Conservation (phyloP, 768 basidiomycete species). For the Fomitopsis serialis region DNA sequence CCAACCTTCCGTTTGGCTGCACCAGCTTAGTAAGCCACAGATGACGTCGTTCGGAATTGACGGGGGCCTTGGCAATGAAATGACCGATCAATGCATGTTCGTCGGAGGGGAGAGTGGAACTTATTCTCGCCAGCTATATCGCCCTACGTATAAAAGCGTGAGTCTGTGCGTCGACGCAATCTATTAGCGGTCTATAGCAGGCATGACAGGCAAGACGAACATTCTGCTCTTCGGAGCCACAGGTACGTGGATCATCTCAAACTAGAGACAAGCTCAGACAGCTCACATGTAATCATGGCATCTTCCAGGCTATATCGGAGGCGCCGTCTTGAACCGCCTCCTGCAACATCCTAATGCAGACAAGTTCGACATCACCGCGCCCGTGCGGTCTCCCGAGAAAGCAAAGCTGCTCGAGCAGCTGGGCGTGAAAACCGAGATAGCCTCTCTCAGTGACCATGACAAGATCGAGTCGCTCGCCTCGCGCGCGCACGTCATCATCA, state of each 20-base stretch:
- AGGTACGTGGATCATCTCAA: no score
- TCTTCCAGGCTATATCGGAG: constrained; percentile 50
- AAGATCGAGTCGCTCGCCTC: constrained; percentile 35
- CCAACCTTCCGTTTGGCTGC: no score
- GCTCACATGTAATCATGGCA: not conserved
- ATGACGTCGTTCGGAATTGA: no score
- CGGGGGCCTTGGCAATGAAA: no score
- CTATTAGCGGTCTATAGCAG: no score
- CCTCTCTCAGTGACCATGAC: constrained; percentile 24
- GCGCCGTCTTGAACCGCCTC: constrained; percentile 43
- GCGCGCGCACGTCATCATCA: constrained; percentile 37
- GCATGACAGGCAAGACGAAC: not conserved
- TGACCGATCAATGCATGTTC: no score
- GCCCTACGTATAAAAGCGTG: no score
- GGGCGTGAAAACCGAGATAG: constrained; percentile 14
- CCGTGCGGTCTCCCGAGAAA: constrained; percentile 41
- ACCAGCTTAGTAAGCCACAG: no score
- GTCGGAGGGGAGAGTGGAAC: no score
- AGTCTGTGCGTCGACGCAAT: no score
- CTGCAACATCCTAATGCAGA: constrained; percentile 39
- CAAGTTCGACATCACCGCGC: constrained; percentile 38
- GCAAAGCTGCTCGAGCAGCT: constrained; percentile 16
- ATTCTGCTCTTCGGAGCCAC: not conserved
- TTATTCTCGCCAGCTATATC: no score
- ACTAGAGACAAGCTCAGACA: no score